Conservation (phyloP, 192 early-diverging fungal genomes). For the Physocladia obscura region DNA sequence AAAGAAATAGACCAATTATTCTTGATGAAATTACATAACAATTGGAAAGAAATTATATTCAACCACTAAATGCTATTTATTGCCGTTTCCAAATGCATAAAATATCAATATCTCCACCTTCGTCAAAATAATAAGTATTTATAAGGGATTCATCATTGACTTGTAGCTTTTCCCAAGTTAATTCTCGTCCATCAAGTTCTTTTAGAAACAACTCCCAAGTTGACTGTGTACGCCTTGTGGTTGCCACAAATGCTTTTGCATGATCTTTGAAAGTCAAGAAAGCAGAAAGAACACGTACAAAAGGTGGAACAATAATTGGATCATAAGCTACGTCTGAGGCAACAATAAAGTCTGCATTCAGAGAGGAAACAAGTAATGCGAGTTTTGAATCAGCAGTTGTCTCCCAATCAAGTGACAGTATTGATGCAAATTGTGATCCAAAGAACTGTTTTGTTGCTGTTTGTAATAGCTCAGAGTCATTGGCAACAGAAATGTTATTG, state of each 20-base stretch:
- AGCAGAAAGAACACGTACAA: constrained; percentile 23
- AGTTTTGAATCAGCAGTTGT: not conserved
- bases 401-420: constrained; percentile 32
- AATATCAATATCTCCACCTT: not conserved
- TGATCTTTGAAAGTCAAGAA: constrained; percentile 19
- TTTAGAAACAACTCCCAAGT: constrained; percentile 19
- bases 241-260: constrained; percentile 8
- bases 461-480: no score
- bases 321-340: constrained; percentile 42
- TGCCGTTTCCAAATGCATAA: not conserved
- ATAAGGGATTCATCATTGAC: not conserved
- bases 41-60: no score
- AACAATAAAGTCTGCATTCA: constrained; percentile 29
- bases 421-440: not conserved
- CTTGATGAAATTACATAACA: no score
- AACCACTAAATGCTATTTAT: no score
- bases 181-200: not conserved
- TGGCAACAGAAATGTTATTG: constrained; percentile 11
- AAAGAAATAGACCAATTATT: no score
- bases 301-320: constrained; percentile 30
- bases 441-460: no score
- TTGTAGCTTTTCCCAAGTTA: not conserved
- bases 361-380: not conserved
- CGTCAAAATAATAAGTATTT: constrained; percentile 20
- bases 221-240: constrained; percentile 1